These are phyloP conservation scores for Rosa hybrid DNA, from an alignment of 331 rosid genomes.

Conservation along the genomic window DNA sequence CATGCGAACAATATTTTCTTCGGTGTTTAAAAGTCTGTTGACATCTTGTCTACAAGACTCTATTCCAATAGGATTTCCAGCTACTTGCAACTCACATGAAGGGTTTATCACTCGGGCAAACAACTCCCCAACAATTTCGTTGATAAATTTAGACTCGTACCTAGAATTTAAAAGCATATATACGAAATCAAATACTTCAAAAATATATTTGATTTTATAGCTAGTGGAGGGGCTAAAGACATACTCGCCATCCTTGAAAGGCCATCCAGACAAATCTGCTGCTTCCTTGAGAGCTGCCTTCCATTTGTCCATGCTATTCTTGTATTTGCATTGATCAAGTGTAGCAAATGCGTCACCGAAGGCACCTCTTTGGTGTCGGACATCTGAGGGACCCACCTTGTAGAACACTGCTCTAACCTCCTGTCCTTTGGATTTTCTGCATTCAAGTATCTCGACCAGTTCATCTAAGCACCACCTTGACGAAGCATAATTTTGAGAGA, in stretches of 20 bases:
- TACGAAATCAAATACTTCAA: too few relatives aligned
- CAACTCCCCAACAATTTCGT: too few relatives aligned
- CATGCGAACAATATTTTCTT: neutral
- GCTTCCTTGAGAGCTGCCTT: neutral
- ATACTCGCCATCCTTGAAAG: neutral
- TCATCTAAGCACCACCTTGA: conserved; percentile 7
- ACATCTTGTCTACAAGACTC: neutral
- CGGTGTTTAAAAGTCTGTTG: neutral
- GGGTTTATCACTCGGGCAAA: neutral
- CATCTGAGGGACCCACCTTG: conserved; percentile 10
- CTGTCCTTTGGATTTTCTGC: neutral
- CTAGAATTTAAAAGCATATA: neutral
- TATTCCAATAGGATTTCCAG: neutral
- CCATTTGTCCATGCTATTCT: neutral
- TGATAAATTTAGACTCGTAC: too few relatives aligned
- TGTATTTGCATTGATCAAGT: neutral
- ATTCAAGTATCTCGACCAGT: neutral
- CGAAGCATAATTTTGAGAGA: neutral
- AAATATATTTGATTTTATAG: too few relatives aligned
- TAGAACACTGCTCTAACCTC: neutral
- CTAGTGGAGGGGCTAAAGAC: neutral
- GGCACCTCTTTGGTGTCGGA: neutral
- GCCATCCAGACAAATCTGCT: neutral
- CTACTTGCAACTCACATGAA: neutral
- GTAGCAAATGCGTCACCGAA: neutral